These are phyloP conservation scores for Verticillium isaacii DNA, from an alignment of 2,329 filamentous ascomycete genomes.

Conservation along the genomic window DNA sequence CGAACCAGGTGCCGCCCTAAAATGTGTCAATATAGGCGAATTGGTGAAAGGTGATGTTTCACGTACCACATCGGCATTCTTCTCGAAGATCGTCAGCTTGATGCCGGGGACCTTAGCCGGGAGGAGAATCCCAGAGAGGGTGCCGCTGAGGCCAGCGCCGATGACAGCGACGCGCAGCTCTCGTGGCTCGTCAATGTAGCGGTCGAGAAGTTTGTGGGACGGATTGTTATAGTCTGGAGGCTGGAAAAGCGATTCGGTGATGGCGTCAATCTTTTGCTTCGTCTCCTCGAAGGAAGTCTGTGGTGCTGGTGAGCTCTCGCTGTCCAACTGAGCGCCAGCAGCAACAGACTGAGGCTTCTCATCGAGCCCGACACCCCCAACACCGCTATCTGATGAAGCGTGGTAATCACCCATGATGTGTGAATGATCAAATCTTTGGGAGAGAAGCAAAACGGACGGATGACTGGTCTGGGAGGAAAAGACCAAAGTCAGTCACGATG, in stretches of 20 bases:
- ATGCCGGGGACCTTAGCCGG: constrained; percentile 66
- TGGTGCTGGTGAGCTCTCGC: background rate
- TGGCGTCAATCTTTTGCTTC: background rate
- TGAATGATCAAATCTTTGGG: background rate
- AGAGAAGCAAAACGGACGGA: background rate
- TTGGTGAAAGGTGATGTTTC: background rate
- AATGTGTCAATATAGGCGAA: background rate
- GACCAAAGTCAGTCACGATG: background rate
- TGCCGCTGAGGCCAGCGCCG: constrained; percentile 59
- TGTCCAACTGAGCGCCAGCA: background rate
- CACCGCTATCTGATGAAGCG: background rate
- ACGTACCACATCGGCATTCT: constrained; percentile 62
- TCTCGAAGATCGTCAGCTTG: constrained; percentile 62
- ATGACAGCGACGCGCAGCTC: constrained; percentile 54
- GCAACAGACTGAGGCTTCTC: background rate
- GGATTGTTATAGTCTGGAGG: constrained; percentile 11
- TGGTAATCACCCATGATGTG: background rate
- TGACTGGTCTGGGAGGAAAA: background rate
- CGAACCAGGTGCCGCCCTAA: constrained; percentile 49
- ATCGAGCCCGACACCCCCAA: background rate
- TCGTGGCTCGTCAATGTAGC: constrained; percentile 41
- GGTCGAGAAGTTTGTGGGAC: constrained; percentile 25
- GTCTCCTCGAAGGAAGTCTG: background rate
- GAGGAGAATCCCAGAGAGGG: constrained; percentile 60
- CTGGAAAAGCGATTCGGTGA: background rate